These are phyloP conservation scores for Salvia miltiorrhiza DNA, from an alignment of 257 asterid genomes.

Conservation along the genomic window DNA sequence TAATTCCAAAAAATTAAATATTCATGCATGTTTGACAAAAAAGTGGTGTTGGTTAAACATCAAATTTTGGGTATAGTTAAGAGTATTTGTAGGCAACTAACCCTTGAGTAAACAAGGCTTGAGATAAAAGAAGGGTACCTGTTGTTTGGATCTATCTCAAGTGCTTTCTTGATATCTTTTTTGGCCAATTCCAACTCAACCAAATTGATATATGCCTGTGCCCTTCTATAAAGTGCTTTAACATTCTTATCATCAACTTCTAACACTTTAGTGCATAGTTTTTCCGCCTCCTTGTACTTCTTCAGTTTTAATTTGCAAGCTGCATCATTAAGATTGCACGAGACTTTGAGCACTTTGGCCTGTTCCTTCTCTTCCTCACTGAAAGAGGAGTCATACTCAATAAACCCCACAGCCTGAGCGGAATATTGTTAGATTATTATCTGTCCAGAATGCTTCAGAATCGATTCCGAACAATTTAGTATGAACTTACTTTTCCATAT, in stretches of 20 bases:
- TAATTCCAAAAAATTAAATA: too few species aligned
- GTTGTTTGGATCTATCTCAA: constrained; percentile 61
- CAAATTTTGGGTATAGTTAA: too few species aligned
- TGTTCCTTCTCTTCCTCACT: constrained; percentile 52
- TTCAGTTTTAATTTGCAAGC: constrained; percentile 65
- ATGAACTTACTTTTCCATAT: constrained; percentile 44
- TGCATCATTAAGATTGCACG: constrained; percentile 52
- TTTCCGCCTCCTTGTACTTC: constrained; percentile 51
- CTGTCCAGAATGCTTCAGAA: neutral
- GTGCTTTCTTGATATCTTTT: constrained; percentile 55
- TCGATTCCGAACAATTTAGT: neutral
- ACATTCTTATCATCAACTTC: constrained; percentile 46
- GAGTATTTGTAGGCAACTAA: too few species aligned
- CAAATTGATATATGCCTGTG: constrained; percentile 54
- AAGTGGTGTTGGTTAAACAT: too few species aligned
- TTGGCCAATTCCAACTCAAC: constrained; percentile 59
- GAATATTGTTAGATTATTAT: neutral
- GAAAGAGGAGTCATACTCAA: constrained; percentile 46
- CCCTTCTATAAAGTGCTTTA: constrained; percentile 63
- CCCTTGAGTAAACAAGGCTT: neutral
- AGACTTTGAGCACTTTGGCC: constrained; percentile 35
- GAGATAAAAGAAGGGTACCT: constrained; percentile 23
- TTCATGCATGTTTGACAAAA: too few species aligned
- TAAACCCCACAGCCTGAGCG: constrained; percentile 40
- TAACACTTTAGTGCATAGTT: constrained; percentile 44